Percentiles rank a stretch among this genome's conserved stretches.
These are phyloP conservation scores for Effrenium voratum DNA, from an alignment of 73 alveolate species.

Conservation along the genomic window DNA sequence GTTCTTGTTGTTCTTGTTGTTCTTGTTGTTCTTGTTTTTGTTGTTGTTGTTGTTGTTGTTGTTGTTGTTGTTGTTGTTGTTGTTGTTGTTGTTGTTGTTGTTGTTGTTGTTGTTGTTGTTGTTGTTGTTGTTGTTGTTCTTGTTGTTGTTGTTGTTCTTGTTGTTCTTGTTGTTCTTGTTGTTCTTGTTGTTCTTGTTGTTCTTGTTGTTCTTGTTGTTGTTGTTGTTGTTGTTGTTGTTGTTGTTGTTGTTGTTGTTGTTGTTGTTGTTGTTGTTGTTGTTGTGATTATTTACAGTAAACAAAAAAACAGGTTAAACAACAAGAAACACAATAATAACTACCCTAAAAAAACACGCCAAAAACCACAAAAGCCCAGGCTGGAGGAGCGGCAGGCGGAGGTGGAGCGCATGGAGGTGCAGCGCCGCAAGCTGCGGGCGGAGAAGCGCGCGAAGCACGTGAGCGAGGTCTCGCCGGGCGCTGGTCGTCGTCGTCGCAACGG, in stretches of 20 bases:
- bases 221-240: neutral
- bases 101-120: neutral
- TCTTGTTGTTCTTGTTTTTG: neutral
- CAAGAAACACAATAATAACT: no score
- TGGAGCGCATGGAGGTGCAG: constrained; percentile 90
- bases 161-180: neutral
- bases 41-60: neutral
- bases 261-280: no score
- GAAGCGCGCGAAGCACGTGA: constrained; percentile 65
- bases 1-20: neutral
- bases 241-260: no score
- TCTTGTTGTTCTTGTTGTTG: neutral
- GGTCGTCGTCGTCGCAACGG: no score
- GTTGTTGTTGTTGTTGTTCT: neutral
- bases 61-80: neutral
- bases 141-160: neutral
- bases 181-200: neutral
- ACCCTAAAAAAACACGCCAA: no score
- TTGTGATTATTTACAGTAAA: no score
- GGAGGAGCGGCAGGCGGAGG: constrained; percentile 93
- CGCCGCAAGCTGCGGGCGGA: constrained; percentile 82
- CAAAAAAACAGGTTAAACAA: no score
- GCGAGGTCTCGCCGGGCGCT: no score
- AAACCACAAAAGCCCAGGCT: no score
- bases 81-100: neutral